These are phyloP conservation scores for Arthroderma sp. DNA, from an alignment of 2,329 filamentous ascomycete species.

Conservation along the genomic window DNA sequence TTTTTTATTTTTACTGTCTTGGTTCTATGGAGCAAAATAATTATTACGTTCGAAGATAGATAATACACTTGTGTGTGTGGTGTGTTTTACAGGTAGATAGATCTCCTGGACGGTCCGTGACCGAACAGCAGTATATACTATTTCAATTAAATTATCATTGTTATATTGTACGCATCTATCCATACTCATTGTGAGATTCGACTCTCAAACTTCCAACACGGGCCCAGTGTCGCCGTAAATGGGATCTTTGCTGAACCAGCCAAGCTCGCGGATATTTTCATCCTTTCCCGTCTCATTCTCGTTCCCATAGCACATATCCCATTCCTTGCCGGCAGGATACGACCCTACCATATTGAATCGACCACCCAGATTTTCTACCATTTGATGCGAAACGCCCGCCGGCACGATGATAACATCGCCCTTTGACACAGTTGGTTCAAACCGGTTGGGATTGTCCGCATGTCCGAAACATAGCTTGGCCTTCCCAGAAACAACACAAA, in stretches of 20 bases:
- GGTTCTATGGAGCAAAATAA: no score
- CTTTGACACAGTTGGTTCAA: constrained; percentile 42
- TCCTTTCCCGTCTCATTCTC: constrained; percentile 39
- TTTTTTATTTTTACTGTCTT: no score
- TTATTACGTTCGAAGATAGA: no score
- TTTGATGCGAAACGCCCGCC: constrained; percentile 51
- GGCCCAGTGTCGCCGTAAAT: constrained; percentile 46
- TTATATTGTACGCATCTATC: no score
- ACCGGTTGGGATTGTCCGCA: constrained; percentile 43
- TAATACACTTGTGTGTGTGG: no score
- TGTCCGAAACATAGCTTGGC: constrained; percentile 55
- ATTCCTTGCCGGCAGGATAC: constrained; percentile 40
- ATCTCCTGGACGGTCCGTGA: no score
- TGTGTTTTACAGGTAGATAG: no score
- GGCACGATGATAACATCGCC: constrained; percentile 55
- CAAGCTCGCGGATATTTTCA: constrained; percentile 34
- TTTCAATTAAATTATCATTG: no score
- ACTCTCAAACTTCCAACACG: neutral
- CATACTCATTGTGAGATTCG: neutral
- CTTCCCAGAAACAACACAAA: constrained; percentile 45
- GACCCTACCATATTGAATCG: constrained; percentile 55
- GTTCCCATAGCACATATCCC: constrained; percentile 62
- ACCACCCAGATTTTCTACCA: constrained; percentile 42
- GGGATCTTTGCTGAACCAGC: constrained; percentile 49
- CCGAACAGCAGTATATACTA: no score